Evolutionary conservation across 140 eudicot genomes (phyloP).

Genomic region (Flaveria floridana): DNA sequence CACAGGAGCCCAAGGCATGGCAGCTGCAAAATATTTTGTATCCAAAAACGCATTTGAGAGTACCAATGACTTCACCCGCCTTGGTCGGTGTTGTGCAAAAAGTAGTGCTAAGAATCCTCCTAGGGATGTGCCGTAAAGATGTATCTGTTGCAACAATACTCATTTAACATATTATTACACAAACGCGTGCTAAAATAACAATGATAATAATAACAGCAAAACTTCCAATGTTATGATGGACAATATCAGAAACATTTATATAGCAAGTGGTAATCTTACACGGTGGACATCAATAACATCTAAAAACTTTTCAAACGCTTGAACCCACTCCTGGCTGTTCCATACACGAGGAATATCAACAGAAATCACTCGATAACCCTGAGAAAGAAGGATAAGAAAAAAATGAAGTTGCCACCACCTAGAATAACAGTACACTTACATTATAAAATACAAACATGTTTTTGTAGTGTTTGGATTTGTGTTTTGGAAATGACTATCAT

Average conservation of each 20-base stretch:
- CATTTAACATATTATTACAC: slow-evolving; percentile 8
- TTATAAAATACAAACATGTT: not conserved
- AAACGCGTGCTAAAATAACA: not conserved
- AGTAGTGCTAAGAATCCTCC: slow-evolving; percentile 97
- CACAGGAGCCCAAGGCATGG: slow-evolving; percentile 99
- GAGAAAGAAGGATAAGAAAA: slow-evolving; percentile 22
- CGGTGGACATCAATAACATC: slow-evolving; percentile 91
- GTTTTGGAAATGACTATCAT: not conserved
- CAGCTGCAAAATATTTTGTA: slow-evolving; percentile 64
- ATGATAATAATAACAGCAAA: not conserved
- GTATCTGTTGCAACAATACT: slow-evolving; percentile 54
- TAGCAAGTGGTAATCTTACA: slow-evolving; percentile 51
- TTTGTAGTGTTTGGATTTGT: not conserved
- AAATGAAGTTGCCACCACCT: not conserved
- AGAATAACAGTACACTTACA: not conserved
- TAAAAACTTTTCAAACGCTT: slow-evolving; percentile 93
- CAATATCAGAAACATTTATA: not conserved
- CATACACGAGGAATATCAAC: slow-evolving; percentile 97
- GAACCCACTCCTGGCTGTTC: slow-evolving; percentile 95
- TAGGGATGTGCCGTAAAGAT: slow-evolving; percentile 92
- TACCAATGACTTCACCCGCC: slow-evolving; percentile 83
- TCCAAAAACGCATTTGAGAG: slow-evolving; percentile 92
- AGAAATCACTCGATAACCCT: slow-evolving; percentile 97
- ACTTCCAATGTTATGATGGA: not conserved
- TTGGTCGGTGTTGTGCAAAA: slow-evolving; percentile 94